Conservation (phyloP, 148 eudicot genomes). For the Nepenthes mirabilis region DNA sequence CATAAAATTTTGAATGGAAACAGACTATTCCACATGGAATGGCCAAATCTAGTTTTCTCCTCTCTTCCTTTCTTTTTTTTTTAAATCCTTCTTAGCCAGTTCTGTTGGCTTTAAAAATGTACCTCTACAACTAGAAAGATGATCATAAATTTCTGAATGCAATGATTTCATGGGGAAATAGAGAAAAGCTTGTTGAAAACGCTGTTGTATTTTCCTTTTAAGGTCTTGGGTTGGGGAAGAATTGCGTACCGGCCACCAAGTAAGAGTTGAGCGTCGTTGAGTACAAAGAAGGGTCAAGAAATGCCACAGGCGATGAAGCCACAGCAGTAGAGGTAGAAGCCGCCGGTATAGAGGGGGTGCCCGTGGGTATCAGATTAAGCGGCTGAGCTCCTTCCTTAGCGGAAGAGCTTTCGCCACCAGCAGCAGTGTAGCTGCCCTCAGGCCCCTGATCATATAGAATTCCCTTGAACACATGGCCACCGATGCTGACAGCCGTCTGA, state of each 20-base stretch:
- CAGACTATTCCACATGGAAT: too few relatives aligned
- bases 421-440: constrained; percentile 14
- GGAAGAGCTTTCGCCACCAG: constrained; percentile 30
- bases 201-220: constrained; percentile 6
- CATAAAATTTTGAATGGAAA: too few relatives aligned
- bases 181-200: too few relatives aligned
- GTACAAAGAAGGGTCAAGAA: constrained; percentile 28
- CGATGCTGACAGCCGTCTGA: constrained; percentile 49
- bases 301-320: constrained; percentile 4
- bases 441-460: constrained; percentile 56
- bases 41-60: too few relatives aligned
- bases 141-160: too few relatives aligned
- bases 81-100: too few relatives aligned
- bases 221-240: constrained; percentile 51
- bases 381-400: constrained; percentile 23
- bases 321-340: constrained; percentile 5
- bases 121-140: too few relatives aligned
- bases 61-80: too few relatives aligned
- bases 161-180: too few relatives aligned
- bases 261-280: constrained; percentile 27
- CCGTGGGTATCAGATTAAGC: constrained; percentile 17
- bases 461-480: constrained; percentile 60
- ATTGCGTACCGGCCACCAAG: constrained; percentile 52
- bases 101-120: too few relatives aligned
- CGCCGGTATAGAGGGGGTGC: constrained; percentile 2